Percentiles rank a stretch among this genome's conserved stretches.
Evolutionary conservation across 2,329 filamentous ascomycete species (phyloP).

Genomic region (Aspergillus novoparasiticus): DNA sequence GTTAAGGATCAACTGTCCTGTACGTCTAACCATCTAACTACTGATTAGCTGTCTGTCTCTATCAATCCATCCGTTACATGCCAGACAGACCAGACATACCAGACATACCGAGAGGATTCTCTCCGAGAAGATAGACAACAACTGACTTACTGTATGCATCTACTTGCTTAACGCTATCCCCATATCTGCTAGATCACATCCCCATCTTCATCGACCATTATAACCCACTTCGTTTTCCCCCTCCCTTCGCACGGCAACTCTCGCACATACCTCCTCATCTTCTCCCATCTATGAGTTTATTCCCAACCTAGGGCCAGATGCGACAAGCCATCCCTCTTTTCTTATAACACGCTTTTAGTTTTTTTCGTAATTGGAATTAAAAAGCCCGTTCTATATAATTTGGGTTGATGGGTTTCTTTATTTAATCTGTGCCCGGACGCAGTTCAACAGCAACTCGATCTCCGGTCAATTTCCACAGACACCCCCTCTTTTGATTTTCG

Average conservation of each 20-base stretch:
- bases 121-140: background rate
- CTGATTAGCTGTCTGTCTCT: background rate
- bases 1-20: background rate
- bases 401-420: background rate
- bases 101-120: background rate
- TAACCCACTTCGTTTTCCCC: background rate
- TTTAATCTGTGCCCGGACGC: background rate
- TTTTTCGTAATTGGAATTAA: background rate
- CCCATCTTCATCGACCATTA: background rate
- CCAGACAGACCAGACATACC: background rate
- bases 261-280: background rate
- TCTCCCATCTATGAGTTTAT: background rate
- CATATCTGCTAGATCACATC: background rate
- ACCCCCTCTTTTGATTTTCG: background rate
- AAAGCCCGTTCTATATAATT: background rate
- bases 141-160: slow-evolving; percentile 1
- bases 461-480: slow-evolving; percentile 1
- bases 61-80: background rate
- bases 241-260: background rate
- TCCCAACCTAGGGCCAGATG: background rate
- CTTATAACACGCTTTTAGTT: background rate
- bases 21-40: background rate
- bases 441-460: background rate
- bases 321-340: background rate
- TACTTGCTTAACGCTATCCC: slow-evolving; percentile 2